Conservation (phyloP, 2,329 filamentous ascomycete genomes). For the Alternaria gaisen region DNA sequence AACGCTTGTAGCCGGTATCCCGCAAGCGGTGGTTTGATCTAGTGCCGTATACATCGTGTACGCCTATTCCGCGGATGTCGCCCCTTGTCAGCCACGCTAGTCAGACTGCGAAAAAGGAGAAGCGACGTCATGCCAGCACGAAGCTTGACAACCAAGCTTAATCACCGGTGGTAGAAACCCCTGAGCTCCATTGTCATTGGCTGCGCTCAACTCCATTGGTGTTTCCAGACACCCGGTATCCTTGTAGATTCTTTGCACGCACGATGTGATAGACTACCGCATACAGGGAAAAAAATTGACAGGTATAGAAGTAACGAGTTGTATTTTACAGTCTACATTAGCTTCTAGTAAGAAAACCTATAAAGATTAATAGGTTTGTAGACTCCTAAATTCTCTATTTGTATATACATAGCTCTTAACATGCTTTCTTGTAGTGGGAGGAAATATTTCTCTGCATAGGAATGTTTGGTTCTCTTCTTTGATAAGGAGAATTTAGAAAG, state of each 20-base stretch:
- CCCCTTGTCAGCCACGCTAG: background rate
- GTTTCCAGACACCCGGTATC: background rate
- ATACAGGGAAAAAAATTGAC: no score
- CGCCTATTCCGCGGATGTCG: background rate
- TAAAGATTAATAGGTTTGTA: no score
- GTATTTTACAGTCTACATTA: no score
- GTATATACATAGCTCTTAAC: no score
- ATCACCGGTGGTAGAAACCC: background rate
- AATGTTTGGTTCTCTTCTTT: no score
- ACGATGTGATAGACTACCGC: no score
- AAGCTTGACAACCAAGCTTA: background rate
- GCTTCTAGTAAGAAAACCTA: no score
- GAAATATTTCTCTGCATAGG: no score
- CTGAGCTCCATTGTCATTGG: background rate
- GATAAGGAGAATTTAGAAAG: background rate
- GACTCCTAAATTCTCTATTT: no score
- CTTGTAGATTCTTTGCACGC: background rate
- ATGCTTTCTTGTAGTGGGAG: no score
- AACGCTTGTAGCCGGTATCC: constrained; percentile 6
- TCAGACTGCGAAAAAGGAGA: background rate
- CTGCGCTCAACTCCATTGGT: background rate
- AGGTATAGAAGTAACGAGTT: no score
- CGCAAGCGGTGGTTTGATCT: background rate
- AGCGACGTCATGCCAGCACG: background rate
- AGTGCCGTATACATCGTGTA: background rate